Base-by-base conservation (phyloP, 768 basidiomycete species). In the Phlegmacium glaucopus region DNA sequence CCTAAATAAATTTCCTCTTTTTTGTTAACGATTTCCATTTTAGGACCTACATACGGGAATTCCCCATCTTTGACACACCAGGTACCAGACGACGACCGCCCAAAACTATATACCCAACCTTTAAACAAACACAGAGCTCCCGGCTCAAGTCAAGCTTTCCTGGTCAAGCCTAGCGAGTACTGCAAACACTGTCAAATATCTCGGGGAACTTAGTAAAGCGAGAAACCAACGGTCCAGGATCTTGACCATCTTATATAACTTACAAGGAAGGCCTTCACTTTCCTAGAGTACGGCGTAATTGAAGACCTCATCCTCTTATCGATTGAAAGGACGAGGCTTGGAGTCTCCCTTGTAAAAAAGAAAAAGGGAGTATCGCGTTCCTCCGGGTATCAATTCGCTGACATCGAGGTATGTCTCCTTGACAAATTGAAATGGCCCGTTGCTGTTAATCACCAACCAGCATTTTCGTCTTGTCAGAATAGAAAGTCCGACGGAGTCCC, bases 401-500 rank as follows among this genome's bases (percentile, higher is more conserved):
- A 11, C 32, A n/a, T 34, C 32, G 32, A 34, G 32, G 32, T 34
- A 34, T 34, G 32, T 34, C 30, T 18, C 42, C 42, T 22, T 13
- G 42, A 41, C 26, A n/a, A 18, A 22, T 22, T 22, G 22, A 22
- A 22, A 22, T 41, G 26, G 39, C 22, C 43, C 6, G 8, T 13
- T n/a, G 37, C 47, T 38, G 43, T 45, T 35, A 47, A 46, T 43
- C 37, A 46, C 45, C 41, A 48, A 50, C 46, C 42, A 47, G 45
- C 45, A 45, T 44, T 30, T 32, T 53, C 50, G 46, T 49, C 47
- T 40, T 43, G 28, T 45, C 18, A 46, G 41, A 51, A 39, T 26
- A 51, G 62, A 69, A 70, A 70, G 69, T 69, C 68, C 69, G 69
- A 62, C 62, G 43, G 59, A 63, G 63, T 71, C 70, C 62, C 62